Percentiles rank a stretch among this genome's conserved stretches.
phyloP scores from a whole-genome alignment of 768 basidiomycete genomes.

The Agrocybe pediades region DNA sequence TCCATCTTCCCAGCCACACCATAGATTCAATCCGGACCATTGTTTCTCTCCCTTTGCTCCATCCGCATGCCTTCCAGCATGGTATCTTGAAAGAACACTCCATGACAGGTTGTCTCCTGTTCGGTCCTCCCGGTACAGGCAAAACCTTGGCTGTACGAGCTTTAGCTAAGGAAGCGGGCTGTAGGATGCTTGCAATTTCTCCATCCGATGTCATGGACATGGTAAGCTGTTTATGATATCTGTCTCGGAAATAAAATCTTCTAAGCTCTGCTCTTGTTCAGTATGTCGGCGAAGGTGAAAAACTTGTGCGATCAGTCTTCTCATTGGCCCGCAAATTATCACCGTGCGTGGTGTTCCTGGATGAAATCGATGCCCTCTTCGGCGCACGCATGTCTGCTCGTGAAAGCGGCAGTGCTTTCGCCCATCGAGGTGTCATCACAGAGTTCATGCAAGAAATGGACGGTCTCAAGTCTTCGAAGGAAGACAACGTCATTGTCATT shows the following conservation, averaged over 20 bases:
- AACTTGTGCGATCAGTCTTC: slow-evolving; percentile 88
- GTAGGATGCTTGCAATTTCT: slow-evolving; percentile 87
- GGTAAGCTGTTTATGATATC: slow-evolving; percentile 49
- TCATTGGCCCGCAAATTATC: slow-evolving; percentile 81
- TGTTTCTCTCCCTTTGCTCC: slow-evolving; percentile 85
- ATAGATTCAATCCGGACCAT: slow-evolving; percentile 92
- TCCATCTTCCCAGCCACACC: slow-evolving; percentile 85
- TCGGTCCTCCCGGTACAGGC: slow-evolving; percentile 90
- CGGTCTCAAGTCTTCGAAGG: slow-evolving; percentile 77
- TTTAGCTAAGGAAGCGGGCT: slow-evolving; percentile 91
- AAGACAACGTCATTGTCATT: slow-evolving; percentile 85
- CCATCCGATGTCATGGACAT: slow-evolving; percentile 97
- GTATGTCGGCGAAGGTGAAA: slow-evolving; percentile 91
- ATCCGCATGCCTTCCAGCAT: slow-evolving; percentile 84
- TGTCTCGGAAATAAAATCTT: neutral
- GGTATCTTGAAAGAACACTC: slow-evolving; percentile 91
- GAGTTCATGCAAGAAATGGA: slow-evolving; percentile 99
- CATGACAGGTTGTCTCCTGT: slow-evolving; percentile 89
- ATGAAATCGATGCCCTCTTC: slow-evolving; percentile 93
- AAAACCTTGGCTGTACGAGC: slow-evolving; percentile 91
- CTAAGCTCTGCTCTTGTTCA: slow-evolving; percentile 24
- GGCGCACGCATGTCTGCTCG: slow-evolving; percentile 79
- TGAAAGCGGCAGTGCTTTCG: slow-evolving; percentile 77
- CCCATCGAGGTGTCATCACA: slow-evolving; percentile 86
- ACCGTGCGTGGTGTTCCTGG: slow-evolving; percentile 92